These are phyloP conservation scores for Populus hybrid DNA, from an alignment of 441 rosid genomes.

Conservation along the genomic window DNA sequence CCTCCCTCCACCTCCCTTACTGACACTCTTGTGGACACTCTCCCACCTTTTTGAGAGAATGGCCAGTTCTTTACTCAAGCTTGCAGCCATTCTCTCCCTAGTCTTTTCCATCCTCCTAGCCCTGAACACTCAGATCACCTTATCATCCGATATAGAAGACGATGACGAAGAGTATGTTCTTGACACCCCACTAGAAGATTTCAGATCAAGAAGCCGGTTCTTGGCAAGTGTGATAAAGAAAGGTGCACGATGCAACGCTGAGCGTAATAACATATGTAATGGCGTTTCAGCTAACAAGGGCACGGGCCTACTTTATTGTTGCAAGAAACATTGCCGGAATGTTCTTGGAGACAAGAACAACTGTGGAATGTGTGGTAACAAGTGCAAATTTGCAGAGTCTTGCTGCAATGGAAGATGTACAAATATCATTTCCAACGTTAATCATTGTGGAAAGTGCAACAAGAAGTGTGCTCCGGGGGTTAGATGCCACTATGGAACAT, in stretches of 20 bases:
- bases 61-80: constrained; percentile 28
- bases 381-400: constrained; percentile 48
- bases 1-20: constrained; percentile 14
- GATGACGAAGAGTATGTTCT: constrained; percentile 46
- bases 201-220: constrained; percentile 46
- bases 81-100: constrained; percentile 25
- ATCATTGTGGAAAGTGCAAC: constrained; percentile 67
- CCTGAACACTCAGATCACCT: constrained; percentile 26
- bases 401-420: constrained; percentile 64
- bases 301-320: constrained; percentile 53
- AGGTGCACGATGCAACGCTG: constrained; percentile 42
- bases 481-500: constrained; percentile 53
- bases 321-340: constrained; percentile 78
- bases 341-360: constrained; percentile 57
- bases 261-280: constrained; percentile 43
- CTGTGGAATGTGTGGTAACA: constrained; percentile 57
- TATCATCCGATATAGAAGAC: constrained; percentile 28
- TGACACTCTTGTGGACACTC: constrained; percentile 10
- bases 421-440: constrained; percentile 24
- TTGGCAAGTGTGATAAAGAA: constrained; percentile 38
- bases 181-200: constrained; percentile 33
- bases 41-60: constrained; percentile 12
- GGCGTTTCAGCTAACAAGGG: constrained; percentile 66
- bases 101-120: constrained; percentile 28
- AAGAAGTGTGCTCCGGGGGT: constrained; percentile 43